Conservation (phyloP, 164 flowering plant genomes). For the Vitis rotundifolia region DNA sequence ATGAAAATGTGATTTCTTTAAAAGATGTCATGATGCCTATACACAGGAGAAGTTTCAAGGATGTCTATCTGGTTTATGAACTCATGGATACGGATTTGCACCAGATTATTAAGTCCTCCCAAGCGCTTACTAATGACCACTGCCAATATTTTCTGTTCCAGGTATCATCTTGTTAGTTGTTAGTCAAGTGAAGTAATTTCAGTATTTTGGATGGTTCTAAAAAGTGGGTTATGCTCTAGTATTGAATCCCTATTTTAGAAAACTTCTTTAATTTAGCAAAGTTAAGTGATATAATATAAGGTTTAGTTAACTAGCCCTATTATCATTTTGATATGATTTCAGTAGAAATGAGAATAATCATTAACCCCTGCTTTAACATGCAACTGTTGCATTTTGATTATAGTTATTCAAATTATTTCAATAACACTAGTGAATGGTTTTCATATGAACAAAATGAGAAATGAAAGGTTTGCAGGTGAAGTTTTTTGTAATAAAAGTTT, state of each 20-base stretch:
- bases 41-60: conserved; percentile 72
- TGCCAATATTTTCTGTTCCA: conserved; percentile 90
- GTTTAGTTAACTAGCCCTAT: too few species aligned
- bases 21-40: conserved; percentile 92
- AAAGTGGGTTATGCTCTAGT: neutral
- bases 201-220: neutral
- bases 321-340: too few species aligned
- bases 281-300: too few species aligned
- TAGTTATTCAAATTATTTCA: too few species aligned
- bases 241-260: neutral
- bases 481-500: too few species aligned
- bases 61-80: conserved; percentile 91
- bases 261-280: neutral
- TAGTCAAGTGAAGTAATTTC: neutral
- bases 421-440: too few species aligned
- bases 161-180: conserved; percentile 40
- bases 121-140: conserved; percentile 80
- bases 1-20: conserved; percentile 82
- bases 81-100: conserved; percentile 97
- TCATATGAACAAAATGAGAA: too few species aligned
- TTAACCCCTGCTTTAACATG: too few species aligned
- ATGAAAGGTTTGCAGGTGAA: too few species aligned
- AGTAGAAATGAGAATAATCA: too few species aligned
- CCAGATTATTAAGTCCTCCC: conserved; percentile 91
- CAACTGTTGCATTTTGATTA: too few species aligned